Conservation (phyloP, 1,139 yeast species). For the Zhuliangozyma blackwelliae region DNA sequence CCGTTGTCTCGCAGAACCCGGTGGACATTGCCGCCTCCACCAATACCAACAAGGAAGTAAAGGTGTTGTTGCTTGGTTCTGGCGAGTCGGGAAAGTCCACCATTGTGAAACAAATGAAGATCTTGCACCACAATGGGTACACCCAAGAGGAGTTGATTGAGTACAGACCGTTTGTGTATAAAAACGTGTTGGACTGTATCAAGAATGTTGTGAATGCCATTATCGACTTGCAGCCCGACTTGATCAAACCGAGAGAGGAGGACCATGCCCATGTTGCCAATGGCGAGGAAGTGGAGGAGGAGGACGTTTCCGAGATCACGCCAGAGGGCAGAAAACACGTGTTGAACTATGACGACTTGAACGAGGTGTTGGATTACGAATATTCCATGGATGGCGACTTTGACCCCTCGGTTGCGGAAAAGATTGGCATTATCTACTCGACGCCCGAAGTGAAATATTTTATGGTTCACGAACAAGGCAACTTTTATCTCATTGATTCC, state of each 20-base stretch:
- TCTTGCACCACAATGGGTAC: constrained; percentile 69
- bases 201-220: constrained; percentile 58
- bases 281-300: constrained; percentile 8
- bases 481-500: constrained; percentile 83
- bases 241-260: constrained; percentile 29
- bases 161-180: constrained; percentile 66
- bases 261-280: constrained; percentile 3
- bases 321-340: constrained; percentile 18
- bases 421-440: constrained; percentile 50
- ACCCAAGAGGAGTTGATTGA: constrained; percentile 58
- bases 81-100: constrained; percentile 83
- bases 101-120: constrained; percentile 69
- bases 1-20: constrained; percentile 7
- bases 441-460: constrained; percentile 54
- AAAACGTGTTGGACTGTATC: constrained; percentile 64
- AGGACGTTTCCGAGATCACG: constrained; percentile 7
- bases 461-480: constrained; percentile 58
- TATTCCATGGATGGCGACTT: constrained; percentile 49
- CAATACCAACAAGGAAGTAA: constrained; percentile 40
- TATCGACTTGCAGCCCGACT: constrained; percentile 43
- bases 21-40: constrained; percentile 10
- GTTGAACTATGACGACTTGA: constrained; percentile 39
- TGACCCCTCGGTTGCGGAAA: constrained; percentile 39
- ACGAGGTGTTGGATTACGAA: constrained; percentile 45
- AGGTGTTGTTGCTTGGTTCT: constrained; percentile 65